A percentile compares a stretch with the other conserved stretches of the same genome.
Conservation (phyloP, 2,329 filamentous ascomycete species). For the Dactylellina leptospora region DNA sequence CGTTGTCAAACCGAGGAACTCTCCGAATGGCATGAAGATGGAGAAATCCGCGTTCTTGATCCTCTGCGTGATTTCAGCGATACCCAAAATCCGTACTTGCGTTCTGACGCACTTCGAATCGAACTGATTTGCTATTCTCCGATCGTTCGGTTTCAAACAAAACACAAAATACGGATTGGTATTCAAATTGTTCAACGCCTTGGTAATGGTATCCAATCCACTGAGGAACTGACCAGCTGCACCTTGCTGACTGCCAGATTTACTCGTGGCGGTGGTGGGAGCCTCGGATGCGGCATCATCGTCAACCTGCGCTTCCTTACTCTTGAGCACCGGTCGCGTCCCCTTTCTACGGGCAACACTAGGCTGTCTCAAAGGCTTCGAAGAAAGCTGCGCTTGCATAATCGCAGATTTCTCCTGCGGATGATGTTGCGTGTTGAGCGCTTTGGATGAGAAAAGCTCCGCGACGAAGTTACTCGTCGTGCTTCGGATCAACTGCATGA, state of each 20-base stretch:
- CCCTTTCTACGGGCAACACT: slow-evolving; percentile 87
- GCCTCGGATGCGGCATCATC: slow-evolving; percentile 57
- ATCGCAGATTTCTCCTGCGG: slow-evolving; percentile 89
- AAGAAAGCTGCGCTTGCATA: slow-evolving; percentile 95
- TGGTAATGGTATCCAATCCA: slow-evolving; percentile 87
- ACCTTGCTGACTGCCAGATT: slow-evolving; percentile 71
- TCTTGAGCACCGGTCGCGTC: slow-evolving; percentile 62
- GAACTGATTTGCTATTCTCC: slow-evolving; percentile 96
- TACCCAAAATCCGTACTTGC: slow-evolving; percentile 93
- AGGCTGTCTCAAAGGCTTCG: slow-evolving; percentile 89
- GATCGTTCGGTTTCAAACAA: slow-evolving; percentile 95
- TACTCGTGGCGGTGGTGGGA: slow-evolving; percentile 30
- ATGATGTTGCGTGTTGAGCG: slow-evolving; percentile 89
- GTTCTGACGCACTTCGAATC: slow-evolving; percentile 97
- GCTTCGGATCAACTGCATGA: slow-evolving; percentile 90
- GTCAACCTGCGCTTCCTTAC: slow-evolving; percentile 63
- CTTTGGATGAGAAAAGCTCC: slow-evolving; percentile 94
- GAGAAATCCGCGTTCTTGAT: slow-evolving; percentile 94
- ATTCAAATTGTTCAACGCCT: slow-evolving; percentile 80
- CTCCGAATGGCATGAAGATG: slow-evolving; percentile 91
- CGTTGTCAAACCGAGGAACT: slow-evolving; percentile 90
- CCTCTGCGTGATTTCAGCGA: slow-evolving; percentile 94
- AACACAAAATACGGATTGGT: slow-evolving; percentile 97
- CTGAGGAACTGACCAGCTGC: slow-evolving; percentile 91
- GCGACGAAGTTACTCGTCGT: slow-evolving; percentile 89